Base-by-base conservation (phyloP, 495 filamentous ascomycete species). In the Neurospora tetrasperma region DNA sequence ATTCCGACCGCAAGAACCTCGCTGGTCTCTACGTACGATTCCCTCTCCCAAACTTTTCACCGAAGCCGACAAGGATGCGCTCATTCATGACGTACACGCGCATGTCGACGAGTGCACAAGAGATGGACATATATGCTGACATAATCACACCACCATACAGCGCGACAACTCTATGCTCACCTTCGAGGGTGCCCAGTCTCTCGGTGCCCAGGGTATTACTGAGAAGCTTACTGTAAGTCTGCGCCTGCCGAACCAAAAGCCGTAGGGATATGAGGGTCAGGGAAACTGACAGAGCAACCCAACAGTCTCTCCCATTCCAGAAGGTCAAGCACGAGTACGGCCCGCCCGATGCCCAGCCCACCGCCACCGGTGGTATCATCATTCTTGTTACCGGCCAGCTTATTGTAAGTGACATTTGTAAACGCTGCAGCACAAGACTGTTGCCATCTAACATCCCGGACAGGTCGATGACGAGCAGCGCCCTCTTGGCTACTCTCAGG, bases 81-180 rank as follows among this genome's bases (percentile, higher is more conserved):
- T 35, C 18, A 4, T 11, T 12, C 70, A 18, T 68, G 14, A 66
- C 62, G 71, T 70, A 69, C 66, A 35, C 27, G 23, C 27, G 54
- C 54, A 35, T 66, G 48, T 66, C 3, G 48, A 18, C 6, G 1
- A 8, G 27, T 27, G 14, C 54, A 38, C 12, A 39, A 4, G 71
- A 35, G 59, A 69, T 8, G 4, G n/a, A 11, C 42, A 11, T 9
- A 18, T 69, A 35, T 42, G 42, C 40, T 54, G 41, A 71, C 35
- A 40, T 40, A 35, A 80, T 18, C 54, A 66, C 54, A 35, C 54
- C 14, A 35, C 27, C 27, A 62, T 23, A 9, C 71, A 98, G 95
- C 90, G 93, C 73, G 88, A 90, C 1, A 79, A 90, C 59, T 98
- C 96, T 54, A 96, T 96, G 91, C 86, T 98, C 85, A 98, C 95